phyloP scores from a whole-genome alignment of 176 grass and related monocot species.

The Avena eriantha region DNA sequence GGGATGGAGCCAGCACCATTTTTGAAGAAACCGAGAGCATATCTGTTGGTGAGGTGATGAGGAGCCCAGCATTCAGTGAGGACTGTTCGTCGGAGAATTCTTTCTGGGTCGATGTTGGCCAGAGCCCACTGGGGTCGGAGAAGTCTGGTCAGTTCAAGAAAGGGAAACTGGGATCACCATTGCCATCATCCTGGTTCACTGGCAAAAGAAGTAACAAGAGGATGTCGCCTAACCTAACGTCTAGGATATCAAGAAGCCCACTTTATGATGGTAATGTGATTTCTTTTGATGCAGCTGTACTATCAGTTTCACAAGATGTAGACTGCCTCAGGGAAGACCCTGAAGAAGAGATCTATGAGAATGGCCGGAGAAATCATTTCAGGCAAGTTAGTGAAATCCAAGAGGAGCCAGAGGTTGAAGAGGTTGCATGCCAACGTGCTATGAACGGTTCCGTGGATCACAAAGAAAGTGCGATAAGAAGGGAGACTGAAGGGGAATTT shows the following conservation, averaged over 20 bases:
- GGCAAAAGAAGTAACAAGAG: conserved; percentile 81
- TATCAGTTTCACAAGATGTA: conserved; percentile 84
- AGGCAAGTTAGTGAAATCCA: conserved; percentile 85
- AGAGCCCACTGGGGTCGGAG: conserved; percentile 80
- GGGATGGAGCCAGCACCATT: conserved; percentile 90
- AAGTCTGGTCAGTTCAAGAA: conserved; percentile 76
- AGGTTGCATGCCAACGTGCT: conserved; percentile 46
- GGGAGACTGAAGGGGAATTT: conserved; percentile 98
- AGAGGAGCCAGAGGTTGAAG: conserved; percentile 81
- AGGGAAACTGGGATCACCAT: conserved; percentile 85
- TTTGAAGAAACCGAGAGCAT: conserved; percentile 96
- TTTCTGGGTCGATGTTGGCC: conserved; percentile 91
- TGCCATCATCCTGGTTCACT: conserved; percentile 88
- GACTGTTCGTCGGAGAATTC: conserved; percentile 84
- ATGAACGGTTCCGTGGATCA: conserved; percentile 52
- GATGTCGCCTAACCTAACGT: conserved; percentile 69
- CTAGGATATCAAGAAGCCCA: conserved; percentile 76
- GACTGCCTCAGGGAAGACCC: conserved; percentile 70
- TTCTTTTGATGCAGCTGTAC: conserved; percentile 96
- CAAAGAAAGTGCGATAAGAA: conserved; percentile 96
- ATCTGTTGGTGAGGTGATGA: conserved; percentile 92
- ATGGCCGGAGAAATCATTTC: conserved; percentile 59
- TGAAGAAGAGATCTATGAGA: conserved; percentile 62
- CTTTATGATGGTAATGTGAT: conserved; percentile 82
- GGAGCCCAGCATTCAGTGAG: conserved; percentile 84